A percentile compares a stretch with the other conserved stretches of the same genome.
Evolutionary conservation across 78 protist species (phyloP).

Genomic region (Dictyostelium firmibasis): DNA sequence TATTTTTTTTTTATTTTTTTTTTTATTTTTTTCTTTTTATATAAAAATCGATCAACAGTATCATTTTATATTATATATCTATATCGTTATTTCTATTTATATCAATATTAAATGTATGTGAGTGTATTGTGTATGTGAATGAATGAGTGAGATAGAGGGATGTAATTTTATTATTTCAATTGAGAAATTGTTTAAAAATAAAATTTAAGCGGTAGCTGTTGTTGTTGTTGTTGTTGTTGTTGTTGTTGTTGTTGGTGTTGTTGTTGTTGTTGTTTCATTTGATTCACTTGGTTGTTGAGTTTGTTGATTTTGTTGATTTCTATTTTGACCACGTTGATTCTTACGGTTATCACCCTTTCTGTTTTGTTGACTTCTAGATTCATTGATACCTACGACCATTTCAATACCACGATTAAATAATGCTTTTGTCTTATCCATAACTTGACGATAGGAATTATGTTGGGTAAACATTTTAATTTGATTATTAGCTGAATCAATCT

Average conservation of each 20-base stretch:
- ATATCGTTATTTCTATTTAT: not conserved
- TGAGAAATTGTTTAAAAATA: not conserved
- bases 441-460: constrained; percentile 84
- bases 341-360: constrained; percentile 33
- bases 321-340: not conserved
- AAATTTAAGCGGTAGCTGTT: not conserved
- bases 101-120: not conserved
- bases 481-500: constrained; percentile 87
- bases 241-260: not conserved
- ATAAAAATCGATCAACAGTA: not conserved
- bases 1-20: not conserved
- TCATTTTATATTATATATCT: not conserved
- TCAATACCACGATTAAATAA: constrained; percentile 77
- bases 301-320: constrained; percentile 1
- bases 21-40: not conserved
- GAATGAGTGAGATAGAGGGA: no score
- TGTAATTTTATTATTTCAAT: no score
- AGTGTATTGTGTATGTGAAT: not conserved
- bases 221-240: not conserved
- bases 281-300: not conserved
- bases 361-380: constrained; percentile 40
- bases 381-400: constrained; percentile 71
- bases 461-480: constrained; percentile 89
- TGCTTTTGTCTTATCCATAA: constrained; percentile 91
- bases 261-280: not conserved